Conservation (phyloP, 169 alveolate species). For the Plasmodium ovale region DNA sequence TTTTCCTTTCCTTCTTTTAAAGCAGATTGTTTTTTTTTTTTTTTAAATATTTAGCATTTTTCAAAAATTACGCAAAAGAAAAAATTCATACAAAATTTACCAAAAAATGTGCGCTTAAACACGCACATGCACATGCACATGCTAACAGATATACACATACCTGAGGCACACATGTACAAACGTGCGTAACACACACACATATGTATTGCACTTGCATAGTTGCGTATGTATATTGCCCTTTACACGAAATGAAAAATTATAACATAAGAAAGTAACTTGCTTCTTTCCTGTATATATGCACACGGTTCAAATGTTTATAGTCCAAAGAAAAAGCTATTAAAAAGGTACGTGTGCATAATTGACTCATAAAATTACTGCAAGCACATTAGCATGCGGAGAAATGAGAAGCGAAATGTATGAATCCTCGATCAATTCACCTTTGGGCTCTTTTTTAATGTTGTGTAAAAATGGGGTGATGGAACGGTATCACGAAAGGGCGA, state of each 20-base stretch:
- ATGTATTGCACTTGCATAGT: too few relatives aligned
- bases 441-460: not conserved
- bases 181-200: too few relatives aligned
- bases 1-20: not conserved
- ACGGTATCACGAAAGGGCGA: not conserved
- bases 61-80: not conserved
- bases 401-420: not conserved
- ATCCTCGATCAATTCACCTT: not conserved
- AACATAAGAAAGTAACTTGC: too few relatives aligned
- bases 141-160: not conserved
- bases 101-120: constrained; percentile 8
- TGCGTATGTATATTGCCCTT: too few relatives aligned
- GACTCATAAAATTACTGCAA: too few relatives aligned
- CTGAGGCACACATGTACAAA: too few relatives aligned
- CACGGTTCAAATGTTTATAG: not conserved
- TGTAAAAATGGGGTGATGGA: not conserved
- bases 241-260: too few relatives aligned
- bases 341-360: not conserved
- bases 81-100: constrained; percentile 37
- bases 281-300: not conserved
- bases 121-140: not conserved
- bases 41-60: not conserved
- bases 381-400: too few relatives aligned
- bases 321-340: too few relatives aligned
- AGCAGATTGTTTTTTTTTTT: constrained; percentile 7